phyloP scores from a whole-genome alignment of 1,284 basidiomycete species.

The Trichosporon sp. region DNA sequence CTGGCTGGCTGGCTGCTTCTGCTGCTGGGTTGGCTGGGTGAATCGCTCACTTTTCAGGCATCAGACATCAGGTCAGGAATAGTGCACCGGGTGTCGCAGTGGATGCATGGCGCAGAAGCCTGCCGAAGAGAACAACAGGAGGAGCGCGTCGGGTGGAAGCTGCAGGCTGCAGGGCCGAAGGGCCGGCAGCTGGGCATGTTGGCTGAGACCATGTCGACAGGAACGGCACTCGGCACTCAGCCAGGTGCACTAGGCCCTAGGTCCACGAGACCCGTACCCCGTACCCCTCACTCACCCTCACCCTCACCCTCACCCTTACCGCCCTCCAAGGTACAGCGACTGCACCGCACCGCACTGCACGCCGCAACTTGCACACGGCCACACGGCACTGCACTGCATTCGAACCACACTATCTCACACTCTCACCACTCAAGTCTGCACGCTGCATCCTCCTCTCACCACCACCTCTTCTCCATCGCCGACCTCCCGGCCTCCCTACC shows the following conservation, averaged over 20 bases:
- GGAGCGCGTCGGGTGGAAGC: too few species aligned
- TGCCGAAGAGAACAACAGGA: too few species aligned
- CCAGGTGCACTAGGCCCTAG: neutral
- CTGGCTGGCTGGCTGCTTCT: too few species aligned
- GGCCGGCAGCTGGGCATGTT: neutral
- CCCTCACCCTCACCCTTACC: too few species aligned
- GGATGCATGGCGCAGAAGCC: too few species aligned
- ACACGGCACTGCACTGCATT: neutral
- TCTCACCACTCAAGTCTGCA: neutral
- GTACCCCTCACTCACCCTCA: too few species aligned
- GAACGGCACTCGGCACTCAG: neutral
- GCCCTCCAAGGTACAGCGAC: neutral
- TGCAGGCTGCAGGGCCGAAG: too few species aligned
- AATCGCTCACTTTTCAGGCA: too few species aligned
- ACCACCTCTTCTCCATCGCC: neutral
- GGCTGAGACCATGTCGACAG: neutral
- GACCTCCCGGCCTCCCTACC: neutral
- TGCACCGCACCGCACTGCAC: neutral
- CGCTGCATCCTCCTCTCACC: neutral
- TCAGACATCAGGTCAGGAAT: too few species aligned
- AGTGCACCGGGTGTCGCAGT: too few species aligned
- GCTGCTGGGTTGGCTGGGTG: neutral
- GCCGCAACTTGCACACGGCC: neutral
- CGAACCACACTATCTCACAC: neutral
- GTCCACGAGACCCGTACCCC: neutral